Evolutionary conservation across 2,329 filamentous ascomycete genomes (phyloP).

Genomic region (Clarireedia hainanense): DNA sequence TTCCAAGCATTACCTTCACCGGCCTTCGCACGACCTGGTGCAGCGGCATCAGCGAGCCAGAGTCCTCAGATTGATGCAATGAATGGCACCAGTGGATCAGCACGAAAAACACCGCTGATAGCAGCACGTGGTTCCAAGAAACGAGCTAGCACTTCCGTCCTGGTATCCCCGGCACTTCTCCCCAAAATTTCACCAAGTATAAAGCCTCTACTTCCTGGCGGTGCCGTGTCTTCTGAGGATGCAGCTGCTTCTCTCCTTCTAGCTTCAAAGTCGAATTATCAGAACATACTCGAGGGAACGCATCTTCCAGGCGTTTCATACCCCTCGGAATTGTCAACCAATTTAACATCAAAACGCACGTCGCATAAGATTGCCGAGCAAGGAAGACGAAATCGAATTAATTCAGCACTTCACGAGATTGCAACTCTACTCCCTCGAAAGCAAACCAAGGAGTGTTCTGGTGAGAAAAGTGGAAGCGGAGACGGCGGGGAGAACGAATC

Average conservation of each 20-base stretch:
- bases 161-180: conserved; percentile 78
- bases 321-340: conserved; percentile 83
- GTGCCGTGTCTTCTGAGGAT: conserved; percentile 40
- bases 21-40: conserved; percentile 18
- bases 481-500: conserved; percentile 42
- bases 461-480: conserved; percentile 33
- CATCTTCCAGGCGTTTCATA: conserved; percentile 85
- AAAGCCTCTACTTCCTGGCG: conserved; percentile 71
- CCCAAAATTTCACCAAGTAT: conserved; percentile 92
- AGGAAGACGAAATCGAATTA: conserved; percentile 89
- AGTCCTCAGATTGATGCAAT: conserved; percentile 47
- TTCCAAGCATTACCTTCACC: conserved; percentile 39
- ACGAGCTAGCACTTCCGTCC: conserved; percentile 61
- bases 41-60: conserved; percentile 38
- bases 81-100: conserved; percentile 37
- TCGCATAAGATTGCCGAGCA: conserved; percentile 98
- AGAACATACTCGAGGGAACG: conserved; percentile 92
- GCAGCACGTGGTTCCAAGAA: conserved; percentile 57
- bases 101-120: conserved; percentile 44
- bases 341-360: conserved; percentile 90
- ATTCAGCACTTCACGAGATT: conserved; percentile 86
- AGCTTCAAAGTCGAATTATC: conserved; percentile 94
- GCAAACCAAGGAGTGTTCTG: conserved; percentile 33
- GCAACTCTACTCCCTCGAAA: conserved; percentile 69
- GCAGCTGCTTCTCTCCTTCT: conserved; percentile 65